A percentile compares a stretch with the other conserved stretches of the same genome.
Evolutionary conservation across 352 stramenopile species (phyloP).

Genomic region (Halophytophthora polymorphica): DNA sequence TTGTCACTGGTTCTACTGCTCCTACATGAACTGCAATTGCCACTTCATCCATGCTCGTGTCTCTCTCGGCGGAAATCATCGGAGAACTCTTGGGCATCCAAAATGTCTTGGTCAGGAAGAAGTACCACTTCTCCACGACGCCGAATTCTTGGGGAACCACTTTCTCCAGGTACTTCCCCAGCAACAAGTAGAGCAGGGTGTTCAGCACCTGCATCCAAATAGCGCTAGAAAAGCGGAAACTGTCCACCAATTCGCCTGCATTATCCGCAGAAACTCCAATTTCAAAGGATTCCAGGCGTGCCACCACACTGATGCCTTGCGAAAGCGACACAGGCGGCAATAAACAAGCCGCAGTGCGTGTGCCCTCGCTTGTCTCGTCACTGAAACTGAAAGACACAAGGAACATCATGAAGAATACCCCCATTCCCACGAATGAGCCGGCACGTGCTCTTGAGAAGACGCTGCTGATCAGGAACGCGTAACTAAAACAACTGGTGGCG

Average conservation of each 20-base stretch:
- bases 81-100: conserved; percentile 43
- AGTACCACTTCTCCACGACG: conserved; percentile 87
- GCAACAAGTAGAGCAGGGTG: conserved; percentile 76
- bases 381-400: conserved; percentile 79
- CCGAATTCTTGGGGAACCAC: conserved; percentile 94
- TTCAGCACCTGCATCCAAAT: conserved; percentile 90
- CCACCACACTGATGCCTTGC: conserved; percentile 66
- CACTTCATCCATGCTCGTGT: conserved; percentile 13
- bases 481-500: conserved; percentile 72
- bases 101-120: conserved; percentile 68
- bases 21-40: neutral
- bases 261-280: conserved; percentile 44
- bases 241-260: conserved; percentile 26
- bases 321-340: conserved; percentile 69
- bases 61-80: conserved; percentile 25
- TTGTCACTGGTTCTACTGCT: conserved; percentile 26
- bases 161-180: conserved; percentile 90
- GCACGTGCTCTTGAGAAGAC: conserved; percentile 55
- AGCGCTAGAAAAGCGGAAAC: conserved; percentile 54
- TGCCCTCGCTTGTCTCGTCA: conserved; percentile 30
- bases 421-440: conserved; percentile 71
- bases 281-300: conserved; percentile 48
- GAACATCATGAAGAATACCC: conserved; percentile 76
- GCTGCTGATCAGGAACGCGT: conserved; percentile 68
- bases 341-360: conserved; percentile 36